Evolutionary conservation across 2,329 filamentous ascomycete genomes (phyloP).

Genomic region (Trichoderma asperellum): DNA sequence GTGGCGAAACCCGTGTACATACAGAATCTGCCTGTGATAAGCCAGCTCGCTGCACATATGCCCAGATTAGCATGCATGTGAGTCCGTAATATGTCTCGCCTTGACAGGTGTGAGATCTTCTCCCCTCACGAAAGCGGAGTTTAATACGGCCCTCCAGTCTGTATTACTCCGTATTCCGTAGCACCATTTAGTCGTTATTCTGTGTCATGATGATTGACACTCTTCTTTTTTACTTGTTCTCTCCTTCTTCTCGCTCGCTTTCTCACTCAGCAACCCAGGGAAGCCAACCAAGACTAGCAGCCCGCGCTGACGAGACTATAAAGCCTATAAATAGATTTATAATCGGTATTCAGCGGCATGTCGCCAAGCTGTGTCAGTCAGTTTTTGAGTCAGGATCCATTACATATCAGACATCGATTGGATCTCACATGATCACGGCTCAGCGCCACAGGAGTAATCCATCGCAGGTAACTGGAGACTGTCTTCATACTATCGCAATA

Average conservation of each 20-base stretch:
- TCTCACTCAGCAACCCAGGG: slow-evolving; percentile 16
- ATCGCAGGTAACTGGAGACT: not conserved
- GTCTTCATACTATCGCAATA: not conserved
- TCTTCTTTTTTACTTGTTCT: not conserved
- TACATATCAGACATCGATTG: not conserved
- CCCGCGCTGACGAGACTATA: slow-evolving; percentile 15
- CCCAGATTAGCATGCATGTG: not conserved
- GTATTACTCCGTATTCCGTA: slow-evolving; percentile 12
- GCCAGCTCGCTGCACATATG: not conserved
- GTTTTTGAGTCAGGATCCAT: not conserved
- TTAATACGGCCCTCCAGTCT: not conserved
- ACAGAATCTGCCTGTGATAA: not conserved
- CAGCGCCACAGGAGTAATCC: not conserved
- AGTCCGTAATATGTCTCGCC: slow-evolving; percentile 6
- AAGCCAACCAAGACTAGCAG: slow-evolving; percentile 15
- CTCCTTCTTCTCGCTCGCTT: not conserved
- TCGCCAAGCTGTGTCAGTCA: not conserved
- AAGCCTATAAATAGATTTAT: slow-evolving; percentile 21
- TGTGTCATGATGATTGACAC: not conserved
- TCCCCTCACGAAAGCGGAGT: not conserved
- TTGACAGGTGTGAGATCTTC: not conserved
- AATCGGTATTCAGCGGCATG: not conserved
- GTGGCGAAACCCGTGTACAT: not conserved
- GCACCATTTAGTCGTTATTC: not conserved
- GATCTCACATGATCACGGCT: slow-evolving; percentile 8